Percentiles rank a stretch among this genome's conserved stretches.
Evolutionary conservation across 306 rosid genomes (phyloP).

Genomic region (Cyamopsis tetragonoloba): DNA sequence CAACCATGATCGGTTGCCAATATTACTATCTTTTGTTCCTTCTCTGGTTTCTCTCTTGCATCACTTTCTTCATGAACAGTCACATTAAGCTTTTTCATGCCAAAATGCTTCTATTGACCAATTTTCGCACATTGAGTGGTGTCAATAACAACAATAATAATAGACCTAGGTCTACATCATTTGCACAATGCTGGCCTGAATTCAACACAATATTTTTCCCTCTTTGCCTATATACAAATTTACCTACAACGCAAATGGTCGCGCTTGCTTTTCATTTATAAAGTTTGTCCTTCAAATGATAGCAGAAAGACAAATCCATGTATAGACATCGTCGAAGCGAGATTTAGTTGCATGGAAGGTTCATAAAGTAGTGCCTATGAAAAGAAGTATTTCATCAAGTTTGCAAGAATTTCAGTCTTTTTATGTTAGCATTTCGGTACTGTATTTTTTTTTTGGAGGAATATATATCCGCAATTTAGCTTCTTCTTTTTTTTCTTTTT

Average conservation of each 20-base stretch:
- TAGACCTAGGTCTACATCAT: not conserved
- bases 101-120: not conserved
- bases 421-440: not conserved
- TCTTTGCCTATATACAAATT: conserved; percentile 12
- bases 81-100: not conserved
- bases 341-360: not conserved
- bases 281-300: no score
- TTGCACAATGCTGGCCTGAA: conserved; percentile 25
- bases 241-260: conserved; percentile 26
- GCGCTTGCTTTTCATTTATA: conserved; percentile 28
- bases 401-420: not conserved
- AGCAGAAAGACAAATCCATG: no score
- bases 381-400: not conserved
- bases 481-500: no score
- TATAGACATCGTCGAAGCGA: no score
- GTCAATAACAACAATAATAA: no score
- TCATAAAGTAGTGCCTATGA: not conserved
- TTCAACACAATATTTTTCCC: conserved; percentile 20
- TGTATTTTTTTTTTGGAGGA: not conserved
- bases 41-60: conserved; percentile 28
- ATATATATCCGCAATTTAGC: not conserved
- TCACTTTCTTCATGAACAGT: conserved; percentile 28
- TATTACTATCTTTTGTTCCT: conserved; percentile 39
- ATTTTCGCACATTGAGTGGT: not conserved
- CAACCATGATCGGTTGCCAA: conserved; percentile 36